A percentile compares a stretch with the other conserved stretches of the same genome.
phyloP scores from a whole-genome alignment of 768 basidiomycete species.

The Termitomyces sp. region DNA sequence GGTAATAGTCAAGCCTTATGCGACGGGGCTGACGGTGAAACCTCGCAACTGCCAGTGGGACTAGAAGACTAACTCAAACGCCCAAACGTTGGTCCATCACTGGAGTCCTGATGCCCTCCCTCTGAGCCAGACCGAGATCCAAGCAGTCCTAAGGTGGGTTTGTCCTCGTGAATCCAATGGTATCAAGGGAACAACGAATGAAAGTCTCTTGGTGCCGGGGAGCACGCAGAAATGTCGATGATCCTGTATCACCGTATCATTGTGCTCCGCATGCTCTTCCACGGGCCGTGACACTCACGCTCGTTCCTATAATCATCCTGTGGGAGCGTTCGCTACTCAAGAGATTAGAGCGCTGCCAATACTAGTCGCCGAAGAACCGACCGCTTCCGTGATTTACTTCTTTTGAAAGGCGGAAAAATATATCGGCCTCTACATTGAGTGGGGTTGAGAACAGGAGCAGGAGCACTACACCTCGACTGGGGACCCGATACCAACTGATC shows the following conservation, averaged over 20 bases:
- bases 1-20: not conserved
- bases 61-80: too few species aligned
- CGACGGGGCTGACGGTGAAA: conserved; percentile 3
- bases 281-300: not conserved
- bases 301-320: not conserved
- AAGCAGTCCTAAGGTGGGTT: not conserved
- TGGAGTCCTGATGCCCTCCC: conserved; percentile 1
- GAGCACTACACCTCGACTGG: too few species aligned
- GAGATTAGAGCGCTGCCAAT: not conserved
- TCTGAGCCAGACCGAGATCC: not conserved
- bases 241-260: conserved; percentile 11
- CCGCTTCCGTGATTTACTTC: too few species aligned
- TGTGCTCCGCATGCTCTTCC: not conserved
- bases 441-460: too few species aligned
- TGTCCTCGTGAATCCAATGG: conserved; percentile 7
- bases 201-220: conserved; percentile 11
- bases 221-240: conserved; percentile 6
- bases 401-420: too few species aligned
- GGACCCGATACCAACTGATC: too few species aligned
- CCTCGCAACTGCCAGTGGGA: not conserved
- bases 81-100: conserved; percentile 7
- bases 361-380: not conserved
- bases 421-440: too few species aligned
- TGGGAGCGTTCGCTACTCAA: not conserved
- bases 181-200: conserved; percentile 6